phyloP scores from a whole-genome alignment of 108 stramenopile species.

The Pseudonitzschia pungens region DNA sequence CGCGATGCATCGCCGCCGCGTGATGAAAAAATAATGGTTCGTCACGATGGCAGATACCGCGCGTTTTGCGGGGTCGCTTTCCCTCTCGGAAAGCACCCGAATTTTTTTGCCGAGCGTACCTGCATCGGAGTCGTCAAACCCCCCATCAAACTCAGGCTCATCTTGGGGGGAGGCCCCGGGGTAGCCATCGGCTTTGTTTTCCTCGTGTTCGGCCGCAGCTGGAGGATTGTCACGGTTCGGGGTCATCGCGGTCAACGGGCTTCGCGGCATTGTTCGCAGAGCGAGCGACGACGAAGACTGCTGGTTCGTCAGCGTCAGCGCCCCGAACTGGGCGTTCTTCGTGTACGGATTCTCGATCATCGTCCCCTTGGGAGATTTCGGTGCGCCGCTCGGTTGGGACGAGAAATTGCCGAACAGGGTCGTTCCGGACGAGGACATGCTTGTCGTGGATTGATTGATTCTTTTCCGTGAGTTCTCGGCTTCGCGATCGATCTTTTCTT shows the following conservation, averaged over 20 bases:
- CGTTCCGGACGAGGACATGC: background rate
- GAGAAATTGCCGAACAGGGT: conserved; percentile 6
- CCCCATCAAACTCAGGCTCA: conserved; percentile 15
- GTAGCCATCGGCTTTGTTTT: conserved; percentile 2
- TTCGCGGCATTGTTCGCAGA: background rate
- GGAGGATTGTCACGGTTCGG: background rate
- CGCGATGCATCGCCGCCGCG: too few species aligned
- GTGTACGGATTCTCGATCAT: conserved; percentile 6
- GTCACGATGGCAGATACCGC: too few species aligned
- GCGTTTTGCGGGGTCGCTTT: too few species aligned
- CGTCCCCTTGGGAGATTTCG: conserved; percentile 3
- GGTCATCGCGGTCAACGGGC: background rate
- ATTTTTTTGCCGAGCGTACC: background rate
- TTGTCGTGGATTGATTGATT: background rate
- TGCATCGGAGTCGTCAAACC: conserved; percentile 11
- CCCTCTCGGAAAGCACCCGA: too few species aligned
- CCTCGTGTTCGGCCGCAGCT: background rate
- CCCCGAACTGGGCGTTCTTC: background rate
- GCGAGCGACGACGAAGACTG: background rate
- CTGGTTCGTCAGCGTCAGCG: background rate
- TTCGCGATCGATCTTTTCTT: background rate
- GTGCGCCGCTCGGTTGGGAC: background rate
- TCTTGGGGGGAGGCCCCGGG: conserved; percentile 13
- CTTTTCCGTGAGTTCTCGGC: background rate
- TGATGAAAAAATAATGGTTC: too few species aligned